Conservation (phyloP, 208 protist genomes). For the Trypanosoma rangeli region DNA sequence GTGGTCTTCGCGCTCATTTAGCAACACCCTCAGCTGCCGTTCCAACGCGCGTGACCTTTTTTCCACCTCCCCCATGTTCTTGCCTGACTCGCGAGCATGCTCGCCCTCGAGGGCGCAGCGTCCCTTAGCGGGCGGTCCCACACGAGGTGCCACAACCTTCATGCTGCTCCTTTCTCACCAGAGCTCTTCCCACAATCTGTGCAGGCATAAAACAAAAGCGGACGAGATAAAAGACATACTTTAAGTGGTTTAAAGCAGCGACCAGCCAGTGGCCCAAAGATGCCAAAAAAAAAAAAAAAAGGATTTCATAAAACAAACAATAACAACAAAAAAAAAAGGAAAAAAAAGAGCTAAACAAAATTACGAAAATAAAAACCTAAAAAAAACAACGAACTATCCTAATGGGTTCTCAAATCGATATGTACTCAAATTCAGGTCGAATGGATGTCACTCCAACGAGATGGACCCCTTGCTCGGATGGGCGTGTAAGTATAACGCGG, state of each 20-base stretch:
- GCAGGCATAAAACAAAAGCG: not conserved
- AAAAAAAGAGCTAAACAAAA: not conserved
- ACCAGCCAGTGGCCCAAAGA: not conserved
- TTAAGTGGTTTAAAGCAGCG: not conserved
- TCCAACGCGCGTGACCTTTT: constrained; percentile 2
- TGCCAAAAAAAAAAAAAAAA: not conserved
- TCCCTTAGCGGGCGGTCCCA: not conserved
- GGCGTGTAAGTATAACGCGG: constrained; percentile 77
- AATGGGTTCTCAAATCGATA: constrained; percentile 23
- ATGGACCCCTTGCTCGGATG: constrained; percentile 74
- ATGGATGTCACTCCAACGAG: constrained; percentile 40
- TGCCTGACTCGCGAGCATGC: not conserved
- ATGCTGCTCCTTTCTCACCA: not conserved
- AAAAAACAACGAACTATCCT: not conserved
- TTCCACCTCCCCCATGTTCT: not conserved
- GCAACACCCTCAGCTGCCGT: constrained; percentile 4
- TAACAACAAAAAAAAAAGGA: constrained; percentile 1
- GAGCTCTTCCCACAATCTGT: not conserved
- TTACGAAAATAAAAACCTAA: not conserved
- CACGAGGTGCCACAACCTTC: not conserved
- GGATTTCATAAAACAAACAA: not conserved
- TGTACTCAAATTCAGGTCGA: constrained; percentile 22
- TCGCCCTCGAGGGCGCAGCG: not conserved
- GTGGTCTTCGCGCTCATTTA: constrained; percentile 11
- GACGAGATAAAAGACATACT: not conserved